Evolutionary conservation across 1,139 yeast species (phyloP).

Genomic region (Keqinozyma sinolaborantium): DNA sequence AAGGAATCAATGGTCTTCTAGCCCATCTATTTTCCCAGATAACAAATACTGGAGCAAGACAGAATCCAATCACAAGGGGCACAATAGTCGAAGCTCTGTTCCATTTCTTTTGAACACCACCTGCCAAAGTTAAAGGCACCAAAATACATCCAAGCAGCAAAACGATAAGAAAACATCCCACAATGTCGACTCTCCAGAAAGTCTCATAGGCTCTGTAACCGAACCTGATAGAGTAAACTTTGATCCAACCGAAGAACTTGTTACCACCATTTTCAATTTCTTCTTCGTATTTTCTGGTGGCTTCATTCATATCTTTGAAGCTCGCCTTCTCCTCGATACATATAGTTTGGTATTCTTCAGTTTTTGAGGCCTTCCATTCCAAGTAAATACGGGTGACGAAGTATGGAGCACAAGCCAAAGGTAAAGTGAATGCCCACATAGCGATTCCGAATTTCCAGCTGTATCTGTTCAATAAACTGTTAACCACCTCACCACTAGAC

Average conservation of each 20-base stretch:
- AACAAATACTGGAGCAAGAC: constrained; percentile 49
- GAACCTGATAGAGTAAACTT: neutral
- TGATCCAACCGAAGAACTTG: neutral
- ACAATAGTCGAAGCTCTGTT: constrained; percentile 49
- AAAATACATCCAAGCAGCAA: constrained; percentile 56
- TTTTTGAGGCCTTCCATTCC: constrained; percentile 45
- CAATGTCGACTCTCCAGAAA: constrained; percentile 51
- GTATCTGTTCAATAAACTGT: constrained; percentile 19
- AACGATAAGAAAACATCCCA: constrained; percentile 49
- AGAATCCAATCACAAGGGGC: constrained; percentile 63
- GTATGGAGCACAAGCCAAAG: constrained; percentile 53
- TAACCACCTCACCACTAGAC: constrained; percentile 28
- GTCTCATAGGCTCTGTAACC: constrained; percentile 15
- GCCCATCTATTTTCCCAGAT: constrained; percentile 54
- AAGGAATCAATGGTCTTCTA: constrained; percentile 55
- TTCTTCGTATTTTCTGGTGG: neutral
- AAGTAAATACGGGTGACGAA: constrained; percentile 49
- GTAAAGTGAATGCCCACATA: constrained; percentile 33
- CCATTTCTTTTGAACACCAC: constrained; percentile 54
- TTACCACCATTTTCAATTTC: neutral
- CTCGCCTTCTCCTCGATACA: constrained; percentile 8
- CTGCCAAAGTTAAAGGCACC: constrained; percentile 52
- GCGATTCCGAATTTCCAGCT: constrained; percentile 43
- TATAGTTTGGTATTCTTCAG: constrained; percentile 32
- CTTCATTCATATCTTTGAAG: constrained; percentile 23